Percentiles rank a stretch among this genome's conserved stretches.
These are phyloP conservation scores for Eudorina sp. DNA, from an alignment of 139 green algal genomes.

Conservation along the genomic window DNA sequence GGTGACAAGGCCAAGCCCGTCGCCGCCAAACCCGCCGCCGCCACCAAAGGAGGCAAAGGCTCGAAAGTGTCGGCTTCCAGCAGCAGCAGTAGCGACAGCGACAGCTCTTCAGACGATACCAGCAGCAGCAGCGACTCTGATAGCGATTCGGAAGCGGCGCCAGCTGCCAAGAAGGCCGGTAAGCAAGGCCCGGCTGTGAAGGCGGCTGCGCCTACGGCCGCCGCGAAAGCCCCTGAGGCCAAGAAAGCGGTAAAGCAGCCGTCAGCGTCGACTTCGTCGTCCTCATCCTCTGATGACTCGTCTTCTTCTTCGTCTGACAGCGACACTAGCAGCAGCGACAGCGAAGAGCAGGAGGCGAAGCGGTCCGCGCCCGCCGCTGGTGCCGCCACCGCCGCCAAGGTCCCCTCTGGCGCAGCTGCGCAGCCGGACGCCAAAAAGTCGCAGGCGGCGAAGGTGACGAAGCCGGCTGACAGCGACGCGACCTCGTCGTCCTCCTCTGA, in stretches of 20 bases:
- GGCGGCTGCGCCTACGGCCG: background rate
- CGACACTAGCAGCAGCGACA: background rate
- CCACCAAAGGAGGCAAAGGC: background rate
- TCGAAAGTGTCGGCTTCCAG: background rate
- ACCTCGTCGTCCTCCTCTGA: background rate
- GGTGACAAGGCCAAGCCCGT: background rate
- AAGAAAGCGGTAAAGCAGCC: background rate
- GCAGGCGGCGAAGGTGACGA: background rate
- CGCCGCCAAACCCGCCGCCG: background rate
- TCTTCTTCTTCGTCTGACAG: background rate
- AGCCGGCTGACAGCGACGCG: background rate
- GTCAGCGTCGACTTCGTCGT: background rate
- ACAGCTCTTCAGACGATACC: conserved; percentile 7
- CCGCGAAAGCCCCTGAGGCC: background rate
- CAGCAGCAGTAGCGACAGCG: conserved; percentile 17
- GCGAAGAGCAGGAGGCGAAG: no score
- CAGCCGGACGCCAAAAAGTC: background rate
- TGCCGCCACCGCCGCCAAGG: no score
- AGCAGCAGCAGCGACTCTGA: conserved; percentile 21
- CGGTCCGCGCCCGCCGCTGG: no score
- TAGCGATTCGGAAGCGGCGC: background rate
- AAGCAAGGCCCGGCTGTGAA: background rate
- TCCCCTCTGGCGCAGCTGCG: no score
- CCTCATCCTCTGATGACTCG: conserved; percentile 16
- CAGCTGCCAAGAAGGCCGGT: background rate